Evolutionary conservation across 306 rosid species (phyloP).

Genomic region (Oemleria cerasiformis): DNA sequence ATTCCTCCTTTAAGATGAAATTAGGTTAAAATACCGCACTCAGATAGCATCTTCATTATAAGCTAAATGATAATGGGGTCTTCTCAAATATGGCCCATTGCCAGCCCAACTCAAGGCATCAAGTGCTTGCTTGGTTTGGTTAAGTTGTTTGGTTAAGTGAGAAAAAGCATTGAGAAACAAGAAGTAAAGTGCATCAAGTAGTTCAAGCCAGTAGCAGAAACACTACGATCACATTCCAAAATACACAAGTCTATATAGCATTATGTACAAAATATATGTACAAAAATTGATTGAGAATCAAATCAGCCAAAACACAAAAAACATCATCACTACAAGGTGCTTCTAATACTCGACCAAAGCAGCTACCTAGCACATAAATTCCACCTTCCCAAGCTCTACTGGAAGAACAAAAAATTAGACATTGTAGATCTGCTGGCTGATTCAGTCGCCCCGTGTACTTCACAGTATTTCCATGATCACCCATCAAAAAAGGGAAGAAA

Average conservation of each 20-base stretch:
- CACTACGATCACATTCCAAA: conserved; percentile 13
- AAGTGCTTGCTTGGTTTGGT: not conserved
- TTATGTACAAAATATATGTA: conserved; percentile 41
- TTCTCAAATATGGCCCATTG: not conserved
- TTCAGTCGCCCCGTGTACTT: conserved; percentile 14
- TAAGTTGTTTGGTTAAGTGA: not conserved
- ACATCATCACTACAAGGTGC: conserved; percentile 7
- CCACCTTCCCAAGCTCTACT: not conserved
- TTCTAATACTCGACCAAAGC: conserved; percentile 20
- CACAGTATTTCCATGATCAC: not conserved
- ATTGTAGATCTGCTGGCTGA: conserved; percentile 17
- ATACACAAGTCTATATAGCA: conserved; percentile 18
- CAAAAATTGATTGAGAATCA: conserved; percentile 25
- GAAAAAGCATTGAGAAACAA: not conserved
- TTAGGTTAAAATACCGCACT: no score
- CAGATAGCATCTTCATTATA: no score
- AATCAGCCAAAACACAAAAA: conserved; percentile 12
- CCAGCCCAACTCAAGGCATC: not conserved
- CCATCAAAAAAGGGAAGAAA: conserved; percentile 17
- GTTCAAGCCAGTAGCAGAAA: not conserved
- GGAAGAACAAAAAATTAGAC: not conserved
- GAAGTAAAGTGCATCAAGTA: not conserved
- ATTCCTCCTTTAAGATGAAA: no score
- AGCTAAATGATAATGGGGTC: not conserved
- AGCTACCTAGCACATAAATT: conserved; percentile 3